Conservation (phyloP, 257 asterid species). For the Solanum ahanhuiri region DNA sequence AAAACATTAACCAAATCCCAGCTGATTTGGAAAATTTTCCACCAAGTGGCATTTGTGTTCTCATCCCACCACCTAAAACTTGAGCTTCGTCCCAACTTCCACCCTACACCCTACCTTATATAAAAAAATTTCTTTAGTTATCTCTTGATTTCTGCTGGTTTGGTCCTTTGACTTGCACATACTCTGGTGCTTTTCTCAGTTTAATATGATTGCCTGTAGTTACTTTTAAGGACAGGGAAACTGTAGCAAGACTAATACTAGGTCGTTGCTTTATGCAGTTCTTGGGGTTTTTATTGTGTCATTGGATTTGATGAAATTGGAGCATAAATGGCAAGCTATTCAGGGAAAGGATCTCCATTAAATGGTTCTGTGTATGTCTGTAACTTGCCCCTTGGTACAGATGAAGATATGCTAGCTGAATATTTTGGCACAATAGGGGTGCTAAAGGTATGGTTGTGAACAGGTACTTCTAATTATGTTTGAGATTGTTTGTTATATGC, state of each 20-base stretch:
- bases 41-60: background rate
- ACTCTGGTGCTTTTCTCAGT: background rate
- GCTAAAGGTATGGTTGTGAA: slow-evolving; percentile 63
- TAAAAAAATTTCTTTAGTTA: background rate
- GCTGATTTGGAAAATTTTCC: background rate
- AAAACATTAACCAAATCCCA: background rate
- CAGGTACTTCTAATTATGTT: slow-evolving; percentile 6
- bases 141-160: background rate
- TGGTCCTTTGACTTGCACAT: background rate
- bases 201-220: background rate
- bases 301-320: slow-evolving; percentile 43
- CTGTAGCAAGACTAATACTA: background rate
- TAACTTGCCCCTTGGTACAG: slow-evolving; percentile 84
- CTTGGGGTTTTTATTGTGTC: background rate
- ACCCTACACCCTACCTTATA: background rate
- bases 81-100: background rate
- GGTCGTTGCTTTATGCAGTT: background rate
- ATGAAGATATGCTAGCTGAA: slow-evolving; percentile 89
- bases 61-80: background rate
- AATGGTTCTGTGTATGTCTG: slow-evolving; percentile 86
- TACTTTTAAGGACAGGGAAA: background rate
- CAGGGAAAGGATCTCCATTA: slow-evolving; percentile 56
- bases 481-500: background rate
- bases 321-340: slow-evolving; percentile 51
- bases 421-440: slow-evolving; percentile 92